Conservation (phyloP, 495 filamentous ascomycete species). For the Pseudomonodictys pantanalensis region DNA sequence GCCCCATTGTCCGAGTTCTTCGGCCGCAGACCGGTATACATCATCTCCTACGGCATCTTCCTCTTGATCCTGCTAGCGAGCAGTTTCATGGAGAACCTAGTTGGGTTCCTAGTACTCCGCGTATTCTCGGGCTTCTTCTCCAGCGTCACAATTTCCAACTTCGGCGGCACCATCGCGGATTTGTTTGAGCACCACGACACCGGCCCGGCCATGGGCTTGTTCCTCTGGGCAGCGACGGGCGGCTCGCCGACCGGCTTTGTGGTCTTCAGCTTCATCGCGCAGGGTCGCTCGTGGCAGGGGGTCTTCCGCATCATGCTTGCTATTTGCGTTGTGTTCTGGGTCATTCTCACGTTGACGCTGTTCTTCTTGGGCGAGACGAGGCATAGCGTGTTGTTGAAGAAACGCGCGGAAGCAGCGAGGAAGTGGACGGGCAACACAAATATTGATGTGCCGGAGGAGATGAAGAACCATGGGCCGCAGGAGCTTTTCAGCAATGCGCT, state of each 20-base stretch:
- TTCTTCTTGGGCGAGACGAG: constrained; percentile 10
- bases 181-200: constrained; percentile 17
- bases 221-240: constrained; percentile 19
- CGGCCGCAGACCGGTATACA: constrained; percentile 40
- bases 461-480: constrained; percentile 10
- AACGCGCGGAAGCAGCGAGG: constrained; percentile 5
- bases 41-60: constrained; percentile 36
- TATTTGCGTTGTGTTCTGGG: constrained; percentile 15
- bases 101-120: constrained; percentile 2
- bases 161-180: constrained; percentile 17
- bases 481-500: constrained; percentile 39
- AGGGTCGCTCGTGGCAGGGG: constrained; percentile 5
- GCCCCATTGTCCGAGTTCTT: constrained; percentile 34
- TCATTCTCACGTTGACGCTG: not conserved
- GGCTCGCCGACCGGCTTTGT: constrained; percentile 21
- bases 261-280: constrained; percentile 14
- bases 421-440: constrained; percentile 30
- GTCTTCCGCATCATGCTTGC: constrained; percentile 14
- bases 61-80: constrained; percentile 2
- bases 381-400: constrained; percentile 5
- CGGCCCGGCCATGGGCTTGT: constrained; percentile 10
- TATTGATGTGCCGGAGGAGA: constrained; percentile 9
- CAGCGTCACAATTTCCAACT: constrained; percentile 11
- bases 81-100: not conserved
- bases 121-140: constrained; percentile 14